Base-by-base conservation (phyloP, 116 monocot genomes). In the Cymodocea nodosa region DNA sequence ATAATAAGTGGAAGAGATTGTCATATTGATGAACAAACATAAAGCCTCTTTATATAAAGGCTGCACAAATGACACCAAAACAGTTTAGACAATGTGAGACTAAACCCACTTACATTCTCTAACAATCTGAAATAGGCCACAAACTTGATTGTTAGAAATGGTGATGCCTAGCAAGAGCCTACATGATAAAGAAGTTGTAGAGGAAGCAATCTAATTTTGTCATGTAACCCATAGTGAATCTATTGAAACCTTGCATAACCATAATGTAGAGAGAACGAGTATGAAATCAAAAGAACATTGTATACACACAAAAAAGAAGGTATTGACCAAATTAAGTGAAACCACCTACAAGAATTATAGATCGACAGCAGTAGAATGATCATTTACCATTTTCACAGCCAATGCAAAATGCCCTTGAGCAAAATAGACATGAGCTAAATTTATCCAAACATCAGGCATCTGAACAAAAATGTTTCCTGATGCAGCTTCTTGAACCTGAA, bases 361-460 rank as follows among this genome's bases (percentile, higher is more conserved):
- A 60, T 60, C 35, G 50, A 60, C 44, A 44, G 57, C 70, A 19
- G 19, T 39, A 35, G 8, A 68, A 51, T 48, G 35, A 60, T 58
- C 20, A 23, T 59, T 79, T 85, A 59, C 97, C 97, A 97, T 97
- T 78, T 90, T 97, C 20, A 83, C 78, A 66, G 97, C 97, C 73
- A 82, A 74, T 35, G 85, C 71, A 83, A 90, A 97, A 78, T 90
- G 87, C 36, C 91, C 97, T 75, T 91, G 97, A 68, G 97, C 90
- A 78, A 97, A 97, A 70, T 97, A 91, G n/a, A 91, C 83, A 69
- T 97, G 90, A 69, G 91, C 97, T 68, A 97, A 59, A 83, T 97
- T 97, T 63, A 97, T 73, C 87, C 91, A 90, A 12, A 97, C 97
- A 71, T 97, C 97, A 60, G 97, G 91, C 91, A 97, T 97, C 74